These are phyloP conservation scores for Citrullus mucosospermus DNA, from an alignment of 306 rosid species.

Conservation along the genomic window DNA sequence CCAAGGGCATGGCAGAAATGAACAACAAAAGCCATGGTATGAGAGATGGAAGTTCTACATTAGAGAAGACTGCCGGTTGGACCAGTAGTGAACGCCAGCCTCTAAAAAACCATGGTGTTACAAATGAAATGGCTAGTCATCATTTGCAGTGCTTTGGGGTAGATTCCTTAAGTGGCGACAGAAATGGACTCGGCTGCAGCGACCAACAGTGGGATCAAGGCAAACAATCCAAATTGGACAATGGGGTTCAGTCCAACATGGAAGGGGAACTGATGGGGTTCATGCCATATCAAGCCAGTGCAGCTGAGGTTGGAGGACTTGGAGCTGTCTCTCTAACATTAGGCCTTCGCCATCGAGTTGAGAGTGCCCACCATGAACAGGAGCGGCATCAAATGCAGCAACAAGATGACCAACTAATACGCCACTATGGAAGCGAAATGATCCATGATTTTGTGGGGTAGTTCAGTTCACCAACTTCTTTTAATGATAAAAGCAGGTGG, in stretches of 20 bases:
- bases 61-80: slow-evolving; percentile 16
- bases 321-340: slow-evolving; percentile 71
- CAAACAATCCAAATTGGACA: slow-evolving; percentile 52
- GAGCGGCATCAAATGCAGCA: slow-evolving; percentile 30
- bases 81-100: slow-evolving; percentile 4
- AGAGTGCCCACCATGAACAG: slow-evolving; percentile 25
- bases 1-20: slow-evolving; percentile 31
- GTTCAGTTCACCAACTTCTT: background rate
- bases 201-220: slow-evolving; percentile 37
- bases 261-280: slow-evolving; percentile 54
- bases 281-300: slow-evolving; percentile 42
- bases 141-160: slow-evolving; percentile 16
- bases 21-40: slow-evolving; percentile 12
- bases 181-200: slow-evolving; percentile 7
- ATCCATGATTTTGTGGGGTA: slow-evolving; percentile 55
- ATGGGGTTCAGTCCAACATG: slow-evolving; percentile 30
- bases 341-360: slow-evolving; percentile 54
- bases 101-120: slow-evolving; percentile 11
- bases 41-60: slow-evolving; percentile 18
- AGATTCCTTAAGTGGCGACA: slow-evolving; percentile 8
- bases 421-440: slow-evolving; percentile 42
- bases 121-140: slow-evolving; percentile 17
- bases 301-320: slow-evolving; percentile 36
- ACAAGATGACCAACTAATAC: slow-evolving; percentile 41
- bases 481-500: background rate